Evolutionary conservation across 345 rosid species (phyloP).

Genomic region (Alliaria petiolata): DNA sequence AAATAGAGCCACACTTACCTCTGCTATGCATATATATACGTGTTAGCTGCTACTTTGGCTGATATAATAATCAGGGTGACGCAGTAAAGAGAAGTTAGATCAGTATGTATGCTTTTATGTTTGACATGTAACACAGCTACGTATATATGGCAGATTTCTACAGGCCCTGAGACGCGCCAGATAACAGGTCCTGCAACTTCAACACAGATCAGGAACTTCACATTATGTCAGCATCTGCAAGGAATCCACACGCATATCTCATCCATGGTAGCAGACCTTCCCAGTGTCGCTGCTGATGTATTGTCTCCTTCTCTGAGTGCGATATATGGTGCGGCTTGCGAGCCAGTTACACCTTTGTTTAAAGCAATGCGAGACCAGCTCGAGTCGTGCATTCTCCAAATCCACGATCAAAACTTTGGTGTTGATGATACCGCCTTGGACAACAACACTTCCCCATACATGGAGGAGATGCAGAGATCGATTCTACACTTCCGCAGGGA

Average conservation of each 20-base stretch:
- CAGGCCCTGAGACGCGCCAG: slow-evolving; percentile 96
- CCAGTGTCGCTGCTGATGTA: slow-evolving; percentile 75
- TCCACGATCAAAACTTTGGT: slow-evolving; percentile 89
- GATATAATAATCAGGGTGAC: background rate
- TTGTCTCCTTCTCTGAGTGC: slow-evolving; percentile 72
- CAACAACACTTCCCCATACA: slow-evolving; percentile 86
- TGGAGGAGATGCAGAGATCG: slow-evolving; percentile 91
- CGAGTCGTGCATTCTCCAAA: slow-evolving; percentile 85
- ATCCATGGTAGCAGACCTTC: slow-evolving; percentile 61
- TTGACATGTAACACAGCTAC: slow-evolving; percentile 10
- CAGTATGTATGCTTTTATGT: background rate
- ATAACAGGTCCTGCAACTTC: slow-evolving; percentile 76
- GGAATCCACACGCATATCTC: slow-evolving; percentile 77
- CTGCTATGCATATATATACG: background rate
- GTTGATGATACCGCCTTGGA: slow-evolving; percentile 83
- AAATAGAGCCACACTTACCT: background rate
- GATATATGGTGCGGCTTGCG: slow-evolving; percentile 81
- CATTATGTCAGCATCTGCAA: slow-evolving; percentile 89
- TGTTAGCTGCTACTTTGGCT: background rate
- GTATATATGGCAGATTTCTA: slow-evolving; percentile 69
- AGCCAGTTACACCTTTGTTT: slow-evolving; percentile 83
- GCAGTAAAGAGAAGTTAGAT: slow-evolving; percentile 5
- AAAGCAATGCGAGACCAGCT: slow-evolving; percentile 91
- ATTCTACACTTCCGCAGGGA: slow-evolving; percentile 87
- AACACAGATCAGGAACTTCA: slow-evolving; percentile 85